phyloP scores from a whole-genome alignment of 305 asterid species.

The Solanum hybrid region DNA sequence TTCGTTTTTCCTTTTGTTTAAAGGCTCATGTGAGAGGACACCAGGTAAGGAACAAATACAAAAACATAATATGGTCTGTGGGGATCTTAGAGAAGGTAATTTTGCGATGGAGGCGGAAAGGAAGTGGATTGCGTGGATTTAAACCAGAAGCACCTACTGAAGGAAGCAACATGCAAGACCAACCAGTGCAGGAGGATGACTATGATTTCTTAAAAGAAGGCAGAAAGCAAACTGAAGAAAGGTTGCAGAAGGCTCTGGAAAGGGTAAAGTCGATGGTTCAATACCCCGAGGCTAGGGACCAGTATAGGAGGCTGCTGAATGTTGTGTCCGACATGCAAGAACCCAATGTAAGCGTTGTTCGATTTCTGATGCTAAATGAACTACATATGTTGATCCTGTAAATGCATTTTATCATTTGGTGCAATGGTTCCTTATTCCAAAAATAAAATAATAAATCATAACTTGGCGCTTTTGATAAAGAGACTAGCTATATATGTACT shows the following conservation, averaged over 20 bases:
- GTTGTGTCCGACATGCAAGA: conserved; percentile 80
- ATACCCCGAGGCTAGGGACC: conserved; percentile 95
- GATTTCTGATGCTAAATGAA: background rate
- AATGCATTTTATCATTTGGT: conserved; percentile 2
- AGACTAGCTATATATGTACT: background rate
- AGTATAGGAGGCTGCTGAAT: conserved; percentile 77
- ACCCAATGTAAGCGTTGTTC: conserved; percentile 44
- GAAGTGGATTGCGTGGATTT: conserved; percentile 79
- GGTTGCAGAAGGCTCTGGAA: conserved; percentile 80
- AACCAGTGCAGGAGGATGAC: conserved; percentile 60
- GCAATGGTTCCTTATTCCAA: background rate
- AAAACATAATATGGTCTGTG: conserved; percentile 81
- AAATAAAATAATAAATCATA: background rate
- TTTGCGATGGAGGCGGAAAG: conserved; percentile 85
- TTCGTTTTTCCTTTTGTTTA: conserved; percentile 6
- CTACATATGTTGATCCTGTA: background rate
- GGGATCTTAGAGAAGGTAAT: conserved; percentile 85
- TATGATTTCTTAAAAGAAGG: conserved; percentile 83
- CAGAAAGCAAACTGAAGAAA: conserved; percentile 76
- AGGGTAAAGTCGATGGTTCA: conserved; percentile 98
- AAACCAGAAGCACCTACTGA: conserved; percentile 49
- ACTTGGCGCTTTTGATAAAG: background rate
- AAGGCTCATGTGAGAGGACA: conserved; percentile 99
- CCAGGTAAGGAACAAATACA: conserved; percentile 90
- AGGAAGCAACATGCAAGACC: conserved; percentile 30